Percentiles rank a stretch among this genome's conserved stretches.
Conservation (phyloP, 441 rosid species). For the Erodium trifolium region DNA sequence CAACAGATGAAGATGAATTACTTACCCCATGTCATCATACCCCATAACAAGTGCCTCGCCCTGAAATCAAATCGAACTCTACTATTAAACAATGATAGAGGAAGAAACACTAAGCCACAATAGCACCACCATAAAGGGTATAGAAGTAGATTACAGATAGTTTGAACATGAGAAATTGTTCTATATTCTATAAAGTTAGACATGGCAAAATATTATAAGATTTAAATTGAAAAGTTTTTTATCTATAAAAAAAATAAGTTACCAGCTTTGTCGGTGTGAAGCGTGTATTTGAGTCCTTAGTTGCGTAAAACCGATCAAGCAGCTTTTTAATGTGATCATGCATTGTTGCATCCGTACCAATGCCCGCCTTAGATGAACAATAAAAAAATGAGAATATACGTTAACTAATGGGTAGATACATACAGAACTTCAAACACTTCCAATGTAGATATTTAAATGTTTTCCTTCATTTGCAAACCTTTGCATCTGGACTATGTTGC, state of each 20-base stretch:
- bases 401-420: neutral
- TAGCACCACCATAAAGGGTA: neutral
- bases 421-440: neutral
- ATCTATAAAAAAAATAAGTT: constrained; percentile 18
- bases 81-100: constrained; percentile 18
- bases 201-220: neutral
- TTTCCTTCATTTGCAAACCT: neutral
- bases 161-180: neutral
- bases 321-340: constrained; percentile 97
- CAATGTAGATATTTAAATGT: neutral
- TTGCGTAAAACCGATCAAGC: constrained; percentile 90
- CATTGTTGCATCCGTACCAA: constrained; percentile 99
- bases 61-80: constrained; percentile 39
- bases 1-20: constrained; percentile 18
- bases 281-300: constrained; percentile 75
- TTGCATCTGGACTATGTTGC: neutral
- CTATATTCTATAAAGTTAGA: neutral
- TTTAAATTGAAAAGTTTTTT: neutral
- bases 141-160: neutral
- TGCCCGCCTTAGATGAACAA: constrained; percentile 58
- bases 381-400: constrained; percentile 7
- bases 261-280: constrained; percentile 92
- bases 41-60: constrained; percentile 99
- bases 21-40: constrained; percentile 98
- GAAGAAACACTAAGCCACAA: constrained; percentile 6